These are phyloP conservation scores for Kondoa malvinella DNA, from an alignment of 768 basidiomycete genomes.

Conservation along the genomic window DNA sequence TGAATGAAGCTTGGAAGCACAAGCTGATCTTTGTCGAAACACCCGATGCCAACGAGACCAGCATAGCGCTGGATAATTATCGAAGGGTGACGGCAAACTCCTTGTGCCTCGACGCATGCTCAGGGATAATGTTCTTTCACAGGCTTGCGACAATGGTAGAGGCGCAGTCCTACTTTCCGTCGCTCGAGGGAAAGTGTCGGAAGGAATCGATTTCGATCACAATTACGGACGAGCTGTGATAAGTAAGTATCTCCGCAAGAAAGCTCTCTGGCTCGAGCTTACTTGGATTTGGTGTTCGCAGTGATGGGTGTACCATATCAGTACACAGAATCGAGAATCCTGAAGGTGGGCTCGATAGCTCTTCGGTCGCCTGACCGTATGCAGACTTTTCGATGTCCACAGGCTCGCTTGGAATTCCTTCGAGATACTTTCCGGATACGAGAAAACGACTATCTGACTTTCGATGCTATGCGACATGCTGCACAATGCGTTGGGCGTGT, in stretches of 20 bases:
- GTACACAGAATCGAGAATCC: slow-evolving; percentile 92
- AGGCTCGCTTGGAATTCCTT: slow-evolving; percentile 84
- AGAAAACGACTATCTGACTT: slow-evolving; percentile 95
- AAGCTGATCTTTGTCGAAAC: slow-evolving; percentile 99
- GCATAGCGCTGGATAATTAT: slow-evolving; percentile 93
- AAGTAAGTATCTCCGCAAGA: no score
- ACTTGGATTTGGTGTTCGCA: no score
- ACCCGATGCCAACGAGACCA: slow-evolving; percentile 95
- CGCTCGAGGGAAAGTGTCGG: slow-evolving; percentile 95
- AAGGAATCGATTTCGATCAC: slow-evolving; percentile 99
- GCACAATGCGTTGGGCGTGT: slow-evolving; percentile 98
- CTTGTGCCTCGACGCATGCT: neutral
- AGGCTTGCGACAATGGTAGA: slow-evolving; percentile 97
- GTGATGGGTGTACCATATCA: slow-evolving; percentile 64
- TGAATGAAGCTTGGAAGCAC: slow-evolving; percentile 99
- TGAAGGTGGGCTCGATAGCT: slow-evolving; percentile 43
- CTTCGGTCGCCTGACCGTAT: no score
- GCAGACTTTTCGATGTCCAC: neutral
- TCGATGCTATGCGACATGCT: slow-evolving; percentile 98
- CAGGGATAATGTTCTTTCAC: slow-evolving; percentile 3
- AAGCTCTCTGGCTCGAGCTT: no score
- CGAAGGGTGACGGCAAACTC: slow-evolving; percentile 47
- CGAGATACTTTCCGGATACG: slow-evolving; percentile 96
- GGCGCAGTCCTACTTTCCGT: slow-evolving; percentile 93
- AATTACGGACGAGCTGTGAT: slow-evolving; percentile 76